Percentiles rank a stretch among this genome's conserved stretches.
Evolutionary conservation across 106 monocot genomes (phyloP).

Genomic region (Triglochin maritima): DNA sequence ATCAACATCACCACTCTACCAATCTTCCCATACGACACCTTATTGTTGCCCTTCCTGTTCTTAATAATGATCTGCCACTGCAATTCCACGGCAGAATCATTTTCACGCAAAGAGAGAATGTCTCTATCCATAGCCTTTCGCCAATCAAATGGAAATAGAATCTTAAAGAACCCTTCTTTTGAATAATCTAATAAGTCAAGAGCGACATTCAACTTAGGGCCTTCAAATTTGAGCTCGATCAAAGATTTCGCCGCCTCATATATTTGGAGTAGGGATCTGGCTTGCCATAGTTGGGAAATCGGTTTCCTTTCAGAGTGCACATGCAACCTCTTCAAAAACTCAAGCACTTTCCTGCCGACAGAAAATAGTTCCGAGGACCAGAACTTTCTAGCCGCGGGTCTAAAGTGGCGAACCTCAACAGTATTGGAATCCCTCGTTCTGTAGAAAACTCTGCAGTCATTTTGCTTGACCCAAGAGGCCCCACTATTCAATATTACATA

Average conservation of each 20-base stretch:
- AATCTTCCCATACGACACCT: conserved; percentile 28
- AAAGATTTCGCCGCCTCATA: conserved; percentile 32
- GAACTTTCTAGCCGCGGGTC: too few species aligned
- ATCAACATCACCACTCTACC: conserved; percentile 28
- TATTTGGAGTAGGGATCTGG: conserved; percentile 5
- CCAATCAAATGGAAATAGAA: conserved; percentile 22
- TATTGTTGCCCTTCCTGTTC: conserved; percentile 2
- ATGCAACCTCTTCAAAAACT: conserved; percentile 13
- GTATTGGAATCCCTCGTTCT: too few species aligned
- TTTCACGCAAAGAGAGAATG: conserved; percentile 13
- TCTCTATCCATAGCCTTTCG: neutral
- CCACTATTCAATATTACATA: too few species aligned
- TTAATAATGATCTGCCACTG: neutral
- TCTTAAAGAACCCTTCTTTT: conserved; percentile 10
- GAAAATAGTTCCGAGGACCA: too few species aligned
- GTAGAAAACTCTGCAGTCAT: too few species aligned
- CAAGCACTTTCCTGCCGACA: conserved; percentile 16
- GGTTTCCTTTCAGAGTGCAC: neutral
- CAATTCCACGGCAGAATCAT: conserved; percentile 6
- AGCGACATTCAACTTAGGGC: neutral
- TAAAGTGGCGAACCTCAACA: too few species aligned
- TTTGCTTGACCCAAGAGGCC: too few species aligned
- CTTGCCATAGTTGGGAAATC: conserved; percentile 1
- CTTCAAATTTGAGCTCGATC: conserved; percentile 1
- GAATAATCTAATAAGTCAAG: neutral